These are phyloP conservation scores for Myxozyma kluyveri DNA, from an alignment of 805 yeast genomes.

Conservation along the genomic window DNA sequence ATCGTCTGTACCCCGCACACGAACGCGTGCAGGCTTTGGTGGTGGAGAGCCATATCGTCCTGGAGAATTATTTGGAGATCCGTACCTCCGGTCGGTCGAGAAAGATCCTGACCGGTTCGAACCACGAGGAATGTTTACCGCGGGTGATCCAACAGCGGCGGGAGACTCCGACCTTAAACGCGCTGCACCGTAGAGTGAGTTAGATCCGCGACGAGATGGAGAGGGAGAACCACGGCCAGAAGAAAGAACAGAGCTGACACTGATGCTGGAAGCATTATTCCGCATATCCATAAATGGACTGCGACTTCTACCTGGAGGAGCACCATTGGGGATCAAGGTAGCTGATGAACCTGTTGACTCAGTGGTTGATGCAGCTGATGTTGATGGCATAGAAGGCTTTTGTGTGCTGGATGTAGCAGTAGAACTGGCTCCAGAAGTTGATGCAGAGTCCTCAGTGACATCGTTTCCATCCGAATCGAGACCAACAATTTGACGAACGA, in stretches of 20 bases:
- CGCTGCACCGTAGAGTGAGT: neutral
- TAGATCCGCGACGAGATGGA: constrained; percentile 20
- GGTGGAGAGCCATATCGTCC: constrained; percentile 22
- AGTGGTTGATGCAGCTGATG: neutral
- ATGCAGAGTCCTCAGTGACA: constrained; percentile 5
- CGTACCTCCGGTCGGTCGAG: neutral
- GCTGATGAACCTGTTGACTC: constrained; percentile 9
- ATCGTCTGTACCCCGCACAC: constrained; percentile 9
- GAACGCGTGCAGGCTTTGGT: constrained; percentile 14
- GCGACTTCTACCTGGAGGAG: neutral
- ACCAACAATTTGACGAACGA: constrained; percentile 66
- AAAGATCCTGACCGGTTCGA: neutral
- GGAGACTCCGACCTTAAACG: constrained; percentile 9
- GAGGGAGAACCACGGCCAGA: constrained; percentile 12
- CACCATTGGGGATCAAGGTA: constrained; percentile 3
- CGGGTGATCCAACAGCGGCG: constrained; percentile 9
- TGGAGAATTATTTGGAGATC: constrained; percentile 13
- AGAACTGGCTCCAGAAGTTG: constrained; percentile 1
- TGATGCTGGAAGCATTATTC: constrained; percentile 17
- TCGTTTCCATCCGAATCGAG: constrained; percentile 18
- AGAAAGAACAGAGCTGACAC: constrained; percentile 20
- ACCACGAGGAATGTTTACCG: constrained; percentile 13
- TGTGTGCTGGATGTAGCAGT: constrained; percentile 5
- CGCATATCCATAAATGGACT: neutral
- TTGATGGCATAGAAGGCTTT: neutral